These are phyloP conservation scores for Alternaria gaisen DNA, from an alignment of 2,329 filamentous ascomycete species.

Conservation along the genomic window DNA sequence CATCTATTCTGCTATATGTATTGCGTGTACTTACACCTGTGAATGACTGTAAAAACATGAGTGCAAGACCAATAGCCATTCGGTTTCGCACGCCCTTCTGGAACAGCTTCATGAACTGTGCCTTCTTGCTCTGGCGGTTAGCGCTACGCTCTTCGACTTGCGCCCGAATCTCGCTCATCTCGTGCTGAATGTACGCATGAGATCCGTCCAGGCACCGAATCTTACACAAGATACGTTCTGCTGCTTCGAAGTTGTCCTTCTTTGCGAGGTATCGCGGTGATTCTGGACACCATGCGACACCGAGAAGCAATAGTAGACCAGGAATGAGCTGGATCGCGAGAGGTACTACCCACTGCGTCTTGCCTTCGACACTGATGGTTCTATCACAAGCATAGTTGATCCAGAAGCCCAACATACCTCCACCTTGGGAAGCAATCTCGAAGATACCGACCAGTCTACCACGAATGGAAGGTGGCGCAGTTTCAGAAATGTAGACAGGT, in stretches of 20 bases:
- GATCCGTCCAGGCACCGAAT: conserved; percentile 57
- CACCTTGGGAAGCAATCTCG: conserved; percentile 71
- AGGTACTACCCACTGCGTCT: conserved; percentile 70
- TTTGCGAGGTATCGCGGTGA: conserved; percentile 44
- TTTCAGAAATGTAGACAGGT: conserved; percentile 53
- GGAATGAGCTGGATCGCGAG: conserved; percentile 60
- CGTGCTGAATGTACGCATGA: conserved; percentile 58
- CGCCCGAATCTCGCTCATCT: conserved; percentile 58
- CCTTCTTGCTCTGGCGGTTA: conserved; percentile 39
- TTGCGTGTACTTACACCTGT: conserved; percentile 38
- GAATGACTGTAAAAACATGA: conserved; percentile 51
- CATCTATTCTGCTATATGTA: neutral
- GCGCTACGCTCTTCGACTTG: conserved; percentile 46
- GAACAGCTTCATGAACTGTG: conserved; percentile 49
- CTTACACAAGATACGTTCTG: conserved; percentile 52
- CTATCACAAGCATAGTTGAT: conserved; percentile 54
- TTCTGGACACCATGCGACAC: conserved; percentile 51
- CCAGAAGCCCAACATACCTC: conserved; percentile 61
- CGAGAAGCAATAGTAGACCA: conserved; percentile 47
- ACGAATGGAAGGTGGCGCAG: conserved; percentile 68
- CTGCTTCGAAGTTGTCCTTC: conserved; percentile 50
- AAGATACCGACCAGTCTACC: conserved; percentile 73
- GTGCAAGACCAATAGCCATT: conserved; percentile 50
- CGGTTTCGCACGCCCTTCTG: conserved; percentile 52
- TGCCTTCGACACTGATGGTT: conserved; percentile 55